Evolutionary conservation across 495 filamentous ascomycete genomes (phyloP), one percentile per base, ranked within the genome.

Genomic region (Neurospora sp.): DNA sequence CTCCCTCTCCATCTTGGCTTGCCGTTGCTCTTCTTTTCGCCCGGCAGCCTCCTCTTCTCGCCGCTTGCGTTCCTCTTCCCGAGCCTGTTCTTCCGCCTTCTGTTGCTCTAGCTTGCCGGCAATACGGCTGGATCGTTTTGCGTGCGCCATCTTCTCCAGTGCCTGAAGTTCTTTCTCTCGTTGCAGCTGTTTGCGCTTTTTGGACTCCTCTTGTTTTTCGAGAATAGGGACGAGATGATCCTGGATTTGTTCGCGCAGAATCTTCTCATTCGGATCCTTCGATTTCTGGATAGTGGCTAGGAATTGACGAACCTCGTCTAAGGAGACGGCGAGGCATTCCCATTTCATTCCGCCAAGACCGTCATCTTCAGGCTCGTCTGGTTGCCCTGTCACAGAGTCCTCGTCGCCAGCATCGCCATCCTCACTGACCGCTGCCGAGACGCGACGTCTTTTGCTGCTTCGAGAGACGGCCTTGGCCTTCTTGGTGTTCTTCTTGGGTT

Each of bases 101-200:
- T 93, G 93, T 71, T 89, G 92, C 79, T 97, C 92, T 38, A 89
- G 82, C 82, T 94, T 97, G 71, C 88, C 86, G 41, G 93, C 93
- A 70, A 98, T 86, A 70, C 96, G 90, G 75, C 93, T 95, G 1
- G 96, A 98, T 72, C 96, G 85, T 83, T 99, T 99, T 0, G 96
- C 95, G 48, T 91, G 91, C n/a, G 93, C 94, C 75, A 98, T 85
- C 76, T 94, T 92, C 78, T 95, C 89, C 75, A 95, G 78, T 76
- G 90, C 93, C 71, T 92, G 82, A 39, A 96, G 79, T 76, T 97
- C 94, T 78, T 92, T 94, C 80, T 95, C 90, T 73, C 89, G 88
- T 81, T 90, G 89, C 27, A 87, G 81, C 71, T 85, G 87, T 77
- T 92, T 92, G 59, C 90, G 87, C 74, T 90, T 88, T 69, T 91